These are phyloP conservation scores for Artemisia tridentata DNA, from an alignment of 129 eudicot species.

Conservation along the genomic window DNA sequence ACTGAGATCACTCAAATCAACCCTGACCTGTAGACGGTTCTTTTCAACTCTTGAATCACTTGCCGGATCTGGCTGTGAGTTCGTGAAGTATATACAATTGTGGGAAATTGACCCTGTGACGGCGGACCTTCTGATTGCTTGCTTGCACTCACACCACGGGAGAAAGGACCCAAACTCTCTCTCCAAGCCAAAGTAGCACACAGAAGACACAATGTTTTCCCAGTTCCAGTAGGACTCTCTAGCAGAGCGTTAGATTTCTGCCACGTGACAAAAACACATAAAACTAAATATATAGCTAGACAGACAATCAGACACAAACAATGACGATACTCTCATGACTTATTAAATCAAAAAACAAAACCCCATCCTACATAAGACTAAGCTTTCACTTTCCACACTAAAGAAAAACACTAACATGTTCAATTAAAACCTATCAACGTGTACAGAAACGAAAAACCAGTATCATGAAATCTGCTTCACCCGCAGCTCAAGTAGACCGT, in stretches of 20 bases:
- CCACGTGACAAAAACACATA: slow-evolving; percentile 17
- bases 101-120: slow-evolving; percentile 63
- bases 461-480: too few relatives aligned
- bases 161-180: slow-evolving; percentile 76
- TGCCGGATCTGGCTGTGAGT: slow-evolving; percentile 97
- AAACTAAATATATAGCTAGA: not conserved
- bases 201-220: slow-evolving; percentile 93
- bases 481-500: too few relatives aligned
- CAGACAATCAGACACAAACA: not conserved
- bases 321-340: not conserved
- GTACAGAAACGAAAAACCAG: not conserved
- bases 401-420: not conserved
- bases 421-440: not conserved
- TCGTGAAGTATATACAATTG: slow-evolving; percentile 87
- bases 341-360: not conserved
- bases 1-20: slow-evolving; percentile 5
- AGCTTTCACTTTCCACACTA: not conserved
- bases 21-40: slow-evolving; percentile 83
- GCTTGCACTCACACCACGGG: slow-evolving; percentile 46
- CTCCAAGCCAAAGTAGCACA: slow-evolving; percentile 99
- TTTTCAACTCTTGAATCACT: slow-evolving; percentile 85
- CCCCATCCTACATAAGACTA: not conserved
- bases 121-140: slow-evolving; percentile 35
- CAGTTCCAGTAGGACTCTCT: slow-evolving; percentile 99
- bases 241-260: slow-evolving; percentile 77